Conservation (phyloP, 2,329 filamentous ascomycete genomes). For the Penicillium crustosum region DNA sequence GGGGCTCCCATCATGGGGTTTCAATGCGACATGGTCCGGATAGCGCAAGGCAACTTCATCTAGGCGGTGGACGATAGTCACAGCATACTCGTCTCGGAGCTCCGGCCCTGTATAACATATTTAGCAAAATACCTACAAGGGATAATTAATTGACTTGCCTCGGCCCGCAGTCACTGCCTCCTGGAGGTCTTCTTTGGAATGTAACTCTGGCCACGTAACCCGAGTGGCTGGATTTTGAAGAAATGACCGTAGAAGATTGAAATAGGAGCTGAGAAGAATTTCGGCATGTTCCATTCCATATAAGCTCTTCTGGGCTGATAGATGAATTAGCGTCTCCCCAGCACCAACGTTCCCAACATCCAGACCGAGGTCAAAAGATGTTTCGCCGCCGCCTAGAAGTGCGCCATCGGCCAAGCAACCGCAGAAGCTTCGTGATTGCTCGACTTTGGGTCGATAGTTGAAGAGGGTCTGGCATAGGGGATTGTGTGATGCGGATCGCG, state of each 20-base stretch:
- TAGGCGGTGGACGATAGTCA: slow-evolving; percentile 39
- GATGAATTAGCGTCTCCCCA: slow-evolving; percentile 18
- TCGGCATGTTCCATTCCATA: slow-evolving; percentile 33
- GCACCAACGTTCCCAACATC: slow-evolving; percentile 40
- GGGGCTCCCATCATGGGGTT: slow-evolving; percentile 23
- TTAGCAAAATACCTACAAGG: not conserved
- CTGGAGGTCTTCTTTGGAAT: slow-evolving; percentile 16
- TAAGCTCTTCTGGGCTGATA: slow-evolving; percentile 32
- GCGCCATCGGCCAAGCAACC: slow-evolving; percentile 16
- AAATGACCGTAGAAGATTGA: slow-evolving; percentile 20
- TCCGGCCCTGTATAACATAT: slow-evolving; percentile 18
- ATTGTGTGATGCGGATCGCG: slow-evolving; percentile 39
- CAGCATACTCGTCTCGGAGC: slow-evolving; percentile 32
- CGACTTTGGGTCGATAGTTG: slow-evolving; percentile 45
- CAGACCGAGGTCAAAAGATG: slow-evolving; percentile 37
- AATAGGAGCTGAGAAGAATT: slow-evolving; percentile 21
- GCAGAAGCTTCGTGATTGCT: slow-evolving; percentile 30
- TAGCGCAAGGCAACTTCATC: slow-evolving; percentile 32
- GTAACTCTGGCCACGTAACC: slow-evolving; percentile 19
- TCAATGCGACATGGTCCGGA: slow-evolving; percentile 28
- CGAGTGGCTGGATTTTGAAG: slow-evolving; percentile 19
- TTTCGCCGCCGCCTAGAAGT: slow-evolving; percentile 20
- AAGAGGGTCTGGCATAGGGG: slow-evolving; percentile 55
- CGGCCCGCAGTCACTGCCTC: slow-evolving; percentile 15
- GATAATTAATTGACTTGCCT: slow-evolving; percentile 12